These are phyloP conservation scores for Vaccinium corymbosum DNA, from an alignment of 148 eudicot species.

Conservation along the genomic window DNA sequence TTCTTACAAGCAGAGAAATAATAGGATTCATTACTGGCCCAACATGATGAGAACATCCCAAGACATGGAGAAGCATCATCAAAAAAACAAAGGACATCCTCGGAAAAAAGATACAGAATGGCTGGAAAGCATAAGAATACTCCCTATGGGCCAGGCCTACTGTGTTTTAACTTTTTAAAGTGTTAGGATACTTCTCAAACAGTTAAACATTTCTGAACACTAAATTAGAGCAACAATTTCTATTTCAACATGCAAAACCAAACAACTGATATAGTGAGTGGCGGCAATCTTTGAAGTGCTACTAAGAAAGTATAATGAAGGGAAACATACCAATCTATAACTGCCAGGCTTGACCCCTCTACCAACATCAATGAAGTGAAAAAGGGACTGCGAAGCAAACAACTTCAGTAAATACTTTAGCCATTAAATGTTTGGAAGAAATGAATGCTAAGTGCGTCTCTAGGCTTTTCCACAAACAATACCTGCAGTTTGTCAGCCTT, in stretches of 20 bases:
- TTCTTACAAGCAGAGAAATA: background rate
- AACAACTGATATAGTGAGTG: background rate
- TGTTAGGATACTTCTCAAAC: background rate
- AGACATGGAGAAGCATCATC: background rate
- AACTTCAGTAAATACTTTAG: constrained; percentile 14
- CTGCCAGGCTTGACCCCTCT: constrained; percentile 75
- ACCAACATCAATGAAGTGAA: constrained; percentile 86
- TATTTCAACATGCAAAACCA: background rate
- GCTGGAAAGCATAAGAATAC: background rate
- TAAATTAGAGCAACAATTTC: background rate
- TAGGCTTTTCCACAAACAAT: constrained; percentile 15
- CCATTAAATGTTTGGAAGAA: background rate
- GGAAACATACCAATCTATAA: constrained; percentile 73
- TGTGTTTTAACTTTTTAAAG: background rate
- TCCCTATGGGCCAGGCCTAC: background rate
- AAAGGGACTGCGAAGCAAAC: constrained; percentile 57
- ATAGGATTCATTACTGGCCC: background rate
- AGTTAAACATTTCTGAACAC: background rate
- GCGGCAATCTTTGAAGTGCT: background rate
- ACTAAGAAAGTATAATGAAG: background rate
- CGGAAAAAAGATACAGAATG: background rate
- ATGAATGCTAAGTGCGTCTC: background rate
- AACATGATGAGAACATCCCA: background rate
- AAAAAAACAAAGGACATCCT: background rate
- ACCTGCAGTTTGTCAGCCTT: constrained; percentile 90